Percentiles rank a stretch among this genome's conserved stretches.
Conservation (phyloP, 1,284 basidiomycete genomes). For the Naganishia sp. region DNA sequence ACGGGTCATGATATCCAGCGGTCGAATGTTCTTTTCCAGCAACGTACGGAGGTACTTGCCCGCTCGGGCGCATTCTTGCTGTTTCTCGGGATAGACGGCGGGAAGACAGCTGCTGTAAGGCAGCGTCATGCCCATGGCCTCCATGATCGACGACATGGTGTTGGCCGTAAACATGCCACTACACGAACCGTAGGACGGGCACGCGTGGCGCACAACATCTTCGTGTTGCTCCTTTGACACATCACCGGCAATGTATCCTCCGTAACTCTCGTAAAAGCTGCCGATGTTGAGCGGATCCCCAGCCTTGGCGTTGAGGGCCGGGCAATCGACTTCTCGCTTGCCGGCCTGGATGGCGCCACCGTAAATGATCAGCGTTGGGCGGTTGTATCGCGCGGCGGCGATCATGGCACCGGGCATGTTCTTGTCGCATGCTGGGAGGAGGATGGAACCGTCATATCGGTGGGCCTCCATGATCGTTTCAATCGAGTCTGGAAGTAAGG, state of each 20-base stretch:
- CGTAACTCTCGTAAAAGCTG: constrained; percentile 66
- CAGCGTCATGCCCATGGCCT: constrained; percentile 75
- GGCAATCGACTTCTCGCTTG: constrained; percentile 72
- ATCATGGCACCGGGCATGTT: constrained; percentile 91
- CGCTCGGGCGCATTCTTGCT: constrained; percentile 76
- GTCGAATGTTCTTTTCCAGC: constrained; percentile 79
- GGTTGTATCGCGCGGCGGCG: constrained; percentile 77
- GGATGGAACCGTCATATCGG: constrained; percentile 75
- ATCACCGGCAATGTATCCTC: constrained; percentile 62
- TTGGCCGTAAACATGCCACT: constrained; percentile 64
- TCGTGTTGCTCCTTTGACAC: constrained; percentile 74
- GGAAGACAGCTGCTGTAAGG: constrained; percentile 81
- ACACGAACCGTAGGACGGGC: constrained; percentile 73
- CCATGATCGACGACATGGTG: constrained; percentile 66
- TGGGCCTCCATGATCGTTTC: constrained; percentile 59
- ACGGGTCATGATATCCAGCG: constrained; percentile 83
- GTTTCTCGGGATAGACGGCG: constrained; percentile 78
- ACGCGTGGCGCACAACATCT: constrained; percentile 78
- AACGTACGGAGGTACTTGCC: constrained; percentile 75
- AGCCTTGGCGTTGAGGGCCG: constrained; percentile 70
- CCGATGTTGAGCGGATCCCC: constrained; percentile 58
- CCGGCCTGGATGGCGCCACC: constrained; percentile 81
- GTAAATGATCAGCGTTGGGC: constrained; percentile 81
- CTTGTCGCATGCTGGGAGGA: constrained; percentile 63
- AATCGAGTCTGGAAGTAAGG: constrained; percentile 22